phyloP scores from a whole-genome alignment of 1,284 basidiomycete genomes.

The Puccinia coronata region DNA sequence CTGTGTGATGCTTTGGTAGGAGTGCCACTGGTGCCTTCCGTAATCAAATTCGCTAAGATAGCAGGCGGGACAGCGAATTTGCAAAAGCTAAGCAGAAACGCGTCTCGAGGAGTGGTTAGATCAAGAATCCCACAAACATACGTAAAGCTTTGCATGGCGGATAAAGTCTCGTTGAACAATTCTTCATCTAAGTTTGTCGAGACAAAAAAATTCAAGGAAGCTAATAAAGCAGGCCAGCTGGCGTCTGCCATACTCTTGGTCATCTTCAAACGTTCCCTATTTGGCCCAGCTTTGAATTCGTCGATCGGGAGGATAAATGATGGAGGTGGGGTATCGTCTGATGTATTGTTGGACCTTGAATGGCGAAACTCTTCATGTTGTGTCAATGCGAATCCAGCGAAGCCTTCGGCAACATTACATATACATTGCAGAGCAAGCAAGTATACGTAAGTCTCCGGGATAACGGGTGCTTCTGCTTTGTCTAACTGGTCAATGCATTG shows the following conservation, averaged over 20 bases:
- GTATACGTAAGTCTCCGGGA: slow-evolving; percentile 89
- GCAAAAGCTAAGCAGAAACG: slow-evolving; percentile 81
- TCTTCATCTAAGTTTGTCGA: slow-evolving; percentile 84
- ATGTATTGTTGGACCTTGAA: slow-evolving; percentile 59
- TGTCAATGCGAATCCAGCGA: slow-evolving; percentile 72
- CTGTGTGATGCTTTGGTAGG: slow-evolving; percentile 64
- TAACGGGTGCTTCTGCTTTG: slow-evolving; percentile 87
- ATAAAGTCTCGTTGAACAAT: slow-evolving; percentile 78
- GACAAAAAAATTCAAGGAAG: slow-evolving; percentile 82
- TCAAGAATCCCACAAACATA: slow-evolving; percentile 85
- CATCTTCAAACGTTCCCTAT: slow-evolving; percentile 64
- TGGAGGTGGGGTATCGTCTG: slow-evolving; percentile 69
- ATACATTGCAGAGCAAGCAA: slow-evolving; percentile 86
- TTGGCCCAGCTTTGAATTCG: slow-evolving; percentile 62
- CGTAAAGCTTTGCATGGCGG: slow-evolving; percentile 78
- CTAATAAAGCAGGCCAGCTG: slow-evolving; percentile 85
- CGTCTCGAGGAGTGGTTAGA: slow-evolving; percentile 82
- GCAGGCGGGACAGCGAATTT: slow-evolving; percentile 84
- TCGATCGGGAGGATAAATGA: slow-evolving; percentile 72
- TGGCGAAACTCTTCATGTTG: slow-evolving; percentile 64
- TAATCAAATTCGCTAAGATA: slow-evolving; percentile 79
- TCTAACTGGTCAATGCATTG: slow-evolving; percentile 89
- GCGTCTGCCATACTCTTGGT: slow-evolving; percentile 77
- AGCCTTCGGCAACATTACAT: slow-evolving; percentile 81
- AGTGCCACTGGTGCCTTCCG: slow-evolving; percentile 63